Percentiles rank a stretch among this genome's conserved stretches.
Conservation (phyloP, 2,329 filamentous ascomycete species). For the Cordyceps fumosorosea region DNA sequence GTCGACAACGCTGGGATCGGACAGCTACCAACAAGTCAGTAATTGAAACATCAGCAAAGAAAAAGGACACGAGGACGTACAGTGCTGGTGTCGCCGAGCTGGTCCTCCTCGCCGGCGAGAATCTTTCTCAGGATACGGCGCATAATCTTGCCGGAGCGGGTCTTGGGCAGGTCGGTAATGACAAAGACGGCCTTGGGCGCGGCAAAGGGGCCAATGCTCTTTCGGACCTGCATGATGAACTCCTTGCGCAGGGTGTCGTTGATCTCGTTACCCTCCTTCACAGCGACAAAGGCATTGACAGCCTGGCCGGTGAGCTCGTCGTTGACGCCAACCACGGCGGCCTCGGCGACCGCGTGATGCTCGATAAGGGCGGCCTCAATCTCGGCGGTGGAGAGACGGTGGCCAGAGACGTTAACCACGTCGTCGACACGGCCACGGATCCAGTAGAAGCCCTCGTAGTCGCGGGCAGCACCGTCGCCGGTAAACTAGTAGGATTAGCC, state of each 20-base stretch:
- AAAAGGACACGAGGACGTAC: conserved; percentile 46
- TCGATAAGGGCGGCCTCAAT: conserved; percentile 96
- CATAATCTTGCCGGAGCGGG: conserved; percentile 98
- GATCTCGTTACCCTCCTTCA: conserved; percentile 77
- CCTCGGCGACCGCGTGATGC: conserved; percentile 83
- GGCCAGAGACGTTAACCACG: conserved; percentile 95
- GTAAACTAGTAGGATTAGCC: conserved; percentile 56
- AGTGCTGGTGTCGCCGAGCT: conserved; percentile 86
- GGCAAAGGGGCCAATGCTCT: conserved; percentile 95
- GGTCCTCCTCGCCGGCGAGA: conserved; percentile 91
- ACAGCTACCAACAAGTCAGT: conserved; percentile 48
- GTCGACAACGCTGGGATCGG: conserved; percentile 76
- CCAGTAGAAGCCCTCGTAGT: conserved; percentile 99
- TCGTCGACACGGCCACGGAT: conserved; percentile 97
- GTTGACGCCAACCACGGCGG: conserved; percentile 85
- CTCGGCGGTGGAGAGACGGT: conserved; percentile 92
- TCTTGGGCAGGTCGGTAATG: conserved; percentile 93
- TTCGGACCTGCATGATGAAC: conserved; percentile 87
- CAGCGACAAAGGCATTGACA: conserved; percentile 90
- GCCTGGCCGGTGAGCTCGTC: conserved; percentile 96
- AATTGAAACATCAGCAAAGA: background rate
- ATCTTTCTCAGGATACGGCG: conserved; percentile 95
- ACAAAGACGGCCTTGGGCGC: conserved; percentile 90
- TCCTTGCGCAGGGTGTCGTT: conserved; percentile 85
- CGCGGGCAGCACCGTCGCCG: conserved; percentile 87